Evolutionary conservation across 2,329 filamentous ascomycete species (phyloP), one percentile per base, ranked within the genome.

Genomic region (Neofusicoccum laricinum): DNA sequence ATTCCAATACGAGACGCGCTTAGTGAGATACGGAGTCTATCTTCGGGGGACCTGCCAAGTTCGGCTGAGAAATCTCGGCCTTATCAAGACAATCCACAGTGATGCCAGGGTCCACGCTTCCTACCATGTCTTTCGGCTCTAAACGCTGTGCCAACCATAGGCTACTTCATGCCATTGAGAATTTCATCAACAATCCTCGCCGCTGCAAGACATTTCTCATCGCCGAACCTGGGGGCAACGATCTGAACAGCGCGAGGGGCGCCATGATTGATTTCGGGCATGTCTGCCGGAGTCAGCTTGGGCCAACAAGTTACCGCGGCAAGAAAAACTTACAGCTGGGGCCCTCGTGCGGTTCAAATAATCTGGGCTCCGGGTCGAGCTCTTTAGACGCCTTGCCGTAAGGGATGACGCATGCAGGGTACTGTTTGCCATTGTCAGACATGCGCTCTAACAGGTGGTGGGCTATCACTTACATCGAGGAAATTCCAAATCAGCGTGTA

Each of bases 401-500:
- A 0, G 80, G 81, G 57, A 86, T 75, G 2, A 84, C 77, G 10
- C 80, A 82, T 2, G 81, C 78, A 4, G 84, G 84, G 68, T 82
- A 85, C 81, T 63, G 25, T 10, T 30, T 19, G 15, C 8, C 10
- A 2, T 4, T 8, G 32, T 63, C 50, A 63, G 49, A n/a, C n/a
- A 19, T 15, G 12, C 14, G 17, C 21, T 49, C 2, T 7, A 2
- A 10, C n/a, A 11, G 4, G 21, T 14, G 12, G 12, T 30, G 4
- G 2, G 6, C 5, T 2, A 2, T 7, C 10, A 32, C 61, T 40
- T 57, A 55, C 61, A 12, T 86, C 82, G 3, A 86, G 67, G 4
- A 85, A 30, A 65, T 86, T 88, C 71, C 79, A 79, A 21, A 86
- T 65, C 15, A 79, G 69, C 0, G 84, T 86, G 62, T 83, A 85